phyloP scores from a whole-genome alignment of 257 asterid species.

The Fraxinus quadrangulata region DNA sequence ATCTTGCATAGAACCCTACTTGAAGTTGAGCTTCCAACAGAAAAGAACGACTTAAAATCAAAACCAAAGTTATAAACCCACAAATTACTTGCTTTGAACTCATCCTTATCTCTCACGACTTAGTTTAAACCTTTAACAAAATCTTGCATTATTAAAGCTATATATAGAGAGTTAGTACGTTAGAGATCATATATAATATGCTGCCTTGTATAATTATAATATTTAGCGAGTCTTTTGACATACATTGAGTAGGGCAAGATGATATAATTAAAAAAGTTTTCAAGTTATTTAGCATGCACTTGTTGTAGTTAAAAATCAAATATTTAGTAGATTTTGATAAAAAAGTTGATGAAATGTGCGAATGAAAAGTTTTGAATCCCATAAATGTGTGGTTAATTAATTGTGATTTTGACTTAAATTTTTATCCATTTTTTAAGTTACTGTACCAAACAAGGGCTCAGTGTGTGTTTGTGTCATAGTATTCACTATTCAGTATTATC shows the following conservation, averaged over 20 bases:
- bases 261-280: background rate
- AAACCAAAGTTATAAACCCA: constrained; percentile 16
- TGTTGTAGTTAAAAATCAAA: too few species aligned
- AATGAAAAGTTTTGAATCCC: too few species aligned
- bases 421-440: too few species aligned
- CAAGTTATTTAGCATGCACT: background rate
- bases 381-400: too few species aligned
- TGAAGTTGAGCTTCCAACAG: constrained; percentile 51
- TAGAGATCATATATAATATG: background rate
- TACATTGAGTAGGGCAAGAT: background rate
- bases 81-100: constrained; percentile 17
- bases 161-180: constrained; percentile 31
- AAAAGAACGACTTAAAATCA: constrained; percentile 24
- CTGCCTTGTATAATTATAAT: background rate
- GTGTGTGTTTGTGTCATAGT: too few species aligned
- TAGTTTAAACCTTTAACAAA: background rate
- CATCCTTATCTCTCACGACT: constrained; percentile 30
- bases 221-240: background rate
- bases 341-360: too few species aligned
- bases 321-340: too few species aligned
- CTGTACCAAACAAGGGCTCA: too few species aligned
- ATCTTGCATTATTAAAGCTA: constrained; percentile 20
- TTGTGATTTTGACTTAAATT: too few species aligned
- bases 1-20: constrained; percentile 52
- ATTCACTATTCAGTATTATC: too few species aligned